A percentile compares a stretch with the other conserved stretches of the same genome.
Conservation (phyloP, 2,329 filamentous ascomycete genomes). For the Zymoseptoria crescenta region DNA sequence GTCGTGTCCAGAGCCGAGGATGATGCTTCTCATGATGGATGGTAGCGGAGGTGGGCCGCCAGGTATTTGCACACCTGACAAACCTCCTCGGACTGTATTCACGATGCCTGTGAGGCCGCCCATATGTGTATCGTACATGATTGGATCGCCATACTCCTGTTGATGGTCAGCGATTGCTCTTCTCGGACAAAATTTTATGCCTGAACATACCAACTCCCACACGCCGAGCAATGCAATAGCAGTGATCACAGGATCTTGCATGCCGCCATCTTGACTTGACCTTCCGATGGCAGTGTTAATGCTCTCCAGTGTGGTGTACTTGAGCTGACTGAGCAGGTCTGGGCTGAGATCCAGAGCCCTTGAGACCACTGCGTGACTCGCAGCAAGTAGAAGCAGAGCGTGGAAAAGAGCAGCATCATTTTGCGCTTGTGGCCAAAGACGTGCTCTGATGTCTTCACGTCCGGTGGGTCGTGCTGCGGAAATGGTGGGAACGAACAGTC, state of each 20-base stretch:
- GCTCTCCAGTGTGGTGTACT: conserved; percentile 13
- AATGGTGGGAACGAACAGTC: conserved; percentile 9
- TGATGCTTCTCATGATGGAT: conserved; percentile 7
- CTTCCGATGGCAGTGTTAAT: conserved; percentile 11
- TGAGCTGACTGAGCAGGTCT: conserved; percentile 12
- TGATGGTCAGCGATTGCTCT: neutral
- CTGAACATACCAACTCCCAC: conserved; percentile 16
- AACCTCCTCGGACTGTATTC: conserved; percentile 12
- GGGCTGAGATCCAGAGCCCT: conserved; percentile 7
- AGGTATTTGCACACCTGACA: conserved; percentile 6
- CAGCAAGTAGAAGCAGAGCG: conserved; percentile 13
- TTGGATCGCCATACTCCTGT: conserved; percentile 14
- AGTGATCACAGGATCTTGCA: conserved; percentile 13
- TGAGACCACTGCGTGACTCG: conserved; percentile 15
- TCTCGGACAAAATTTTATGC: neutral
- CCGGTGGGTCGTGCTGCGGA: conserved; percentile 1
- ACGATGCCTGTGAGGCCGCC: conserved; percentile 14
- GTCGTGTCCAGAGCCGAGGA: conserved; percentile 13
- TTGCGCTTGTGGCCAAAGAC: conserved; percentile 14
- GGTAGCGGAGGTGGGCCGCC: neutral
- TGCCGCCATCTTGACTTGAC: conserved; percentile 4
- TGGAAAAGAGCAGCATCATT: conserved; percentile 13
- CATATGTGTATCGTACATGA: conserved; percentile 17
- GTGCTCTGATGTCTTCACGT: conserved; percentile 11
- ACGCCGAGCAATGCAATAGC: conserved; percentile 15